These are phyloP conservation scores for Actinidia arguta DNA, from an alignment of 179 eudicot species.

Conservation along the genomic window DNA sequence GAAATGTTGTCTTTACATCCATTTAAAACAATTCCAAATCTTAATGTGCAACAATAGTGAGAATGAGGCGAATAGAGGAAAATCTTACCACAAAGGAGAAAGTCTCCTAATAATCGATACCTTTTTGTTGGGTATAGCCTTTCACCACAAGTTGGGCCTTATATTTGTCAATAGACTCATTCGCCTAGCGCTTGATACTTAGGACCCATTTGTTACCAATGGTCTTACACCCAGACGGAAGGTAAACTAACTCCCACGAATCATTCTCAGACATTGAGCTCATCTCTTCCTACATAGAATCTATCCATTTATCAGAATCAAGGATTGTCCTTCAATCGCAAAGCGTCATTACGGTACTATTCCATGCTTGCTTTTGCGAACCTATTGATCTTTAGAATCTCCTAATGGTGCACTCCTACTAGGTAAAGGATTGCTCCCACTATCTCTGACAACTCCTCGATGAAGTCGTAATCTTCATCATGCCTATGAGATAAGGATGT, in stretches of 20 bases:
- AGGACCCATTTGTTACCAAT: not conserved
- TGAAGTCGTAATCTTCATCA: not conserved
- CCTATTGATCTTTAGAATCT: not conserved
- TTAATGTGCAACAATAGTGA: conserved; percentile 2
- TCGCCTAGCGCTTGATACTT: not conserved
- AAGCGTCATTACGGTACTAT: not conserved
- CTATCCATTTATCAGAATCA: not conserved
- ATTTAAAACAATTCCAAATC: not conserved
- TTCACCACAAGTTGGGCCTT: too few species aligned
- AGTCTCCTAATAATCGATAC: not conserved
- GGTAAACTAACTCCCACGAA: not conserved
- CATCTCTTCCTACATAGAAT: not conserved
- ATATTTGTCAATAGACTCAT: not conserved
- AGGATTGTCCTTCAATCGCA: not conserved
- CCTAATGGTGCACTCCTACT: not conserved
- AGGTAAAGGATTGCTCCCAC: not conserved
- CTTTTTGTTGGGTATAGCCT: not conserved
- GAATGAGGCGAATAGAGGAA: not conserved
- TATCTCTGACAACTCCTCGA: not conserved
- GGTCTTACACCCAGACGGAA: not conserved
- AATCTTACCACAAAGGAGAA: not conserved
- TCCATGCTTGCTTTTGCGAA: not conserved
- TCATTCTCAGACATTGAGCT: not conserved
- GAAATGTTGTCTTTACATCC: not conserved
- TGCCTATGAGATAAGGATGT: not conserved